Percentiles rank a stretch among this genome's conserved stretches.
These are phyloP conservation scores for Acanthamoeba rhysodes DNA, from an alignment of 208 protist species.

Conservation along the genomic window DNA sequence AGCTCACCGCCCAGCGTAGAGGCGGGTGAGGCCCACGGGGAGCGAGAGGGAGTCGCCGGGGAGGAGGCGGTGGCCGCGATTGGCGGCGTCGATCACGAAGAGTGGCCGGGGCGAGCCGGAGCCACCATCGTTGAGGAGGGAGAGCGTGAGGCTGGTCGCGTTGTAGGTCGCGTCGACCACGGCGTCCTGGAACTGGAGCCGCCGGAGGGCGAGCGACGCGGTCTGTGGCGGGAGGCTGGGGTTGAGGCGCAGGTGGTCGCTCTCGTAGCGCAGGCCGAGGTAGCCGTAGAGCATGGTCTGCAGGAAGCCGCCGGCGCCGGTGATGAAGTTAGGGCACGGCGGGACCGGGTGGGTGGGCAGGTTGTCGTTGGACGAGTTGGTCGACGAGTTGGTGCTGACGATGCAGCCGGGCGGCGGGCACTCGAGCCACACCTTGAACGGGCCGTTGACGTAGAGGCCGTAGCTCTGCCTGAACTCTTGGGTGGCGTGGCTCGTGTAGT, in stretches of 20 bases:
- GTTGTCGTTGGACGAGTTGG: conserved; percentile 65
- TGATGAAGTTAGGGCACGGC: conserved; percentile 75
- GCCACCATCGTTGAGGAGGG: background rate
- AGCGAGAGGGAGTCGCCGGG: background rate
- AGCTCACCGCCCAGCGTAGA: background rate
- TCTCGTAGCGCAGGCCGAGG: conserved; percentile 51
- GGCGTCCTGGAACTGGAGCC: conserved; percentile 17
- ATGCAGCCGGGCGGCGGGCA: conserved; percentile 74
- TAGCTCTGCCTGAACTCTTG: conserved; percentile 74
- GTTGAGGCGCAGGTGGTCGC: conserved; percentile 42
- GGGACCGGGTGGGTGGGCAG: conserved; percentile 65
- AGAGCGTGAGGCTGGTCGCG: background rate
- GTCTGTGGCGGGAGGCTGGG: conserved; percentile 45
- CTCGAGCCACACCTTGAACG: conserved; percentile 72
- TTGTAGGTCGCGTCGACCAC: conserved; percentile 30
- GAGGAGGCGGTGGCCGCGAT: background rate
- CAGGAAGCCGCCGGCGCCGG: conserved; percentile 65
- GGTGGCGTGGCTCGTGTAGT: conserved; percentile 65
- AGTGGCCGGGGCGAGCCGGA: background rate
- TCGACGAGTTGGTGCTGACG: conserved; percentile 12
- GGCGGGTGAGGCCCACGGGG: background rate
- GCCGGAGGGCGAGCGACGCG: background rate
- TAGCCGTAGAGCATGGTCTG: conserved; percentile 72
- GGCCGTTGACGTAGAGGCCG: conserved; percentile 72
- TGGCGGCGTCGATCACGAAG: background rate